phyloP scores from a whole-genome alignment of 192 early-diverging fungal species.

The Backusella macrospora region DNA sequence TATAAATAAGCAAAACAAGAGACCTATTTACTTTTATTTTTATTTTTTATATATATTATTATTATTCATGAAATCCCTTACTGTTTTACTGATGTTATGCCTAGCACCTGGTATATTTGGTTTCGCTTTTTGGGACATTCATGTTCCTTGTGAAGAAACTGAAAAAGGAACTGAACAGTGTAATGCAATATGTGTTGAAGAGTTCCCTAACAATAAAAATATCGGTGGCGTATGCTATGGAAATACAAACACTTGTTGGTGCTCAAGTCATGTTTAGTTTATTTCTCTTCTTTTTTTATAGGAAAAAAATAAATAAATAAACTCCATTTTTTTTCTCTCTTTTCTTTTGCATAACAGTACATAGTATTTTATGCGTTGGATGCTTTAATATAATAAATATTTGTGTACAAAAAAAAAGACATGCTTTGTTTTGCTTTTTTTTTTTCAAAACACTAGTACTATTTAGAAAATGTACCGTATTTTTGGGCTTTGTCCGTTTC shows the following conservation, averaged over 20 bases:
- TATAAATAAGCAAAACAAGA: neutral
- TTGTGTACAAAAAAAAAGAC: neutral
- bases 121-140: conserved; percentile 8
- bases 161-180: neutral
- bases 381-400: conserved; percentile 6
- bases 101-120: neutral
- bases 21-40: neutral
- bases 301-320: too few species aligned
- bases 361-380: neutral
- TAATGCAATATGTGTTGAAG: neutral
- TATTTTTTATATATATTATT: neutral
- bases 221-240: neutral
- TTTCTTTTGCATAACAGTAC: too few species aligned
- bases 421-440: neutral
- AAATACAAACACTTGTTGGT: conserved; percentile 9
- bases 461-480: neutral
- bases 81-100: neutral
- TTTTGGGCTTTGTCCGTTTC: neutral
- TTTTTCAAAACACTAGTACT: neutral
- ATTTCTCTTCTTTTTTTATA: too few species aligned
- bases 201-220: neutral
- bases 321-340: too few species aligned
- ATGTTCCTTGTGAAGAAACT: neutral
- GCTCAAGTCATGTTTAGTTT: neutral
- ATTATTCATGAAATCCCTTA: neutral